Base-by-base conservation (phyloP, 495 filamentous ascomycete genomes). In the Aspergillus indologenus region DNA sequence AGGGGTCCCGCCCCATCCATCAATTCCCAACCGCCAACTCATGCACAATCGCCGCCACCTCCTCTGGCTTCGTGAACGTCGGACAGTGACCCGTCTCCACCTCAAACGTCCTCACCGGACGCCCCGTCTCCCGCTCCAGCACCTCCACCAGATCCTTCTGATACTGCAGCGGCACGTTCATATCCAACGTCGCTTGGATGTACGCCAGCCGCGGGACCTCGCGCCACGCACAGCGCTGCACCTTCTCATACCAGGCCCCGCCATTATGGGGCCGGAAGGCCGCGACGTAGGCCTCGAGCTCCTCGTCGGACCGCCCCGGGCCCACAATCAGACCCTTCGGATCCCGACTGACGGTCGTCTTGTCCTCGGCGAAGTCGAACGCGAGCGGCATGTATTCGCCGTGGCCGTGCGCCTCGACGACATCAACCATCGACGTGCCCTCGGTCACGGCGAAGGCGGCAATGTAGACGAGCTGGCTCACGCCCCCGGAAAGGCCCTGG, bases 61-160 rank as follows among this genome's bases (percentile, higher is more conserved):
- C 54, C 43, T 44, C n/a, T 1, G 43, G 5, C 54, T 21, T 61
- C 2, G 54, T 57, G 29, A 57, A 52, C 7, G 12, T 29, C n/a
- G 59, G 54, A 56, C 47, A 57, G 54, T 61, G 59, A 5, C 59
- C 59, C 14, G 59, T 57, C 20, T 53, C 54, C 26, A 57, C 18
- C 54, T 53, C 54, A 11, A 45, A 49, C 7, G 54, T 48, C 2
- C 43, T 22, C 22, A 61, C 46, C 34, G 29, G 9, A 15, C 15
- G 7, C 1, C 59, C 59, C 23, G n/a, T n/a, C n/a, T 24, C 46
- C 15, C 23, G 21, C 7, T 21, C 5, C 17, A 57, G 24, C 8
- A 8, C 20, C 47, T 46, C 43, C 11, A 61, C 43, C 22, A 57
- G 34, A 1, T 12, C 20, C 21, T 49, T 49, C 54, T 61, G 59